Evolutionary conservation across 176 grass and related monocot genomes (phyloP).

Genomic region (Aechmea fasciata): DNA sequence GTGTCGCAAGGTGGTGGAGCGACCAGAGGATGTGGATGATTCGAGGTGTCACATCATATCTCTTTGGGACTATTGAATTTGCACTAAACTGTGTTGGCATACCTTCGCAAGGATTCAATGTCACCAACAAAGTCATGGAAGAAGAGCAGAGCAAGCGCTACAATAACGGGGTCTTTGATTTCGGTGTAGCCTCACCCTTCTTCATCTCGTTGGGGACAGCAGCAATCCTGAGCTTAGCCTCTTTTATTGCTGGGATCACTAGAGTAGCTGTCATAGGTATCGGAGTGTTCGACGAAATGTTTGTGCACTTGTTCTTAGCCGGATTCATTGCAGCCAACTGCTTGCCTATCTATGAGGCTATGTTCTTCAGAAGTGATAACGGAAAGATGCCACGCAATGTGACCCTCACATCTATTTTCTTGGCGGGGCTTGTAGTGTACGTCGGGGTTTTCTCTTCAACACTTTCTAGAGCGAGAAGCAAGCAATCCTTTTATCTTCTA

Average conservation of each 20-base stretch:
- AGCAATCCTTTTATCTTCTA: too few relatives aligned
- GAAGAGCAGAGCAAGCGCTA: slow-evolving; percentile 25
- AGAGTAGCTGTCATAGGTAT: slow-evolving; percentile 1
- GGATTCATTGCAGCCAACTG: slow-evolving; percentile 27
- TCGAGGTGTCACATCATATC: slow-evolving; percentile 12
- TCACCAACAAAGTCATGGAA: slow-evolving; percentile 44
- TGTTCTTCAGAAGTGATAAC: slow-evolving; percentile 30
- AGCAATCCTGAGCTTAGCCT: slow-evolving; percentile 23
- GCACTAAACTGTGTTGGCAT: slow-evolving; percentile 6
- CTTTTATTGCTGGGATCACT: slow-evolving; percentile 9
- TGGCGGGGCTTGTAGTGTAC: slow-evolving; percentile 1
- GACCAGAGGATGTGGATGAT: slow-evolving; percentile 27
- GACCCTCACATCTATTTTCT: not conserved
- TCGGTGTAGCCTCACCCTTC: slow-evolving; percentile 33
- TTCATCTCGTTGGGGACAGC: slow-evolving; percentile 16
- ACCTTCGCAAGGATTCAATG: slow-evolving; percentile 12
- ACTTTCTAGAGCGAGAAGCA: too few relatives aligned
- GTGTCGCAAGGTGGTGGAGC: slow-evolving; percentile 13
- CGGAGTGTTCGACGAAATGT: slow-evolving; percentile 13
- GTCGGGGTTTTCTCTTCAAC: not conserved
- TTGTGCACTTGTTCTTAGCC: slow-evolving; percentile 29
- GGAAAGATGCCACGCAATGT: slow-evolving; percentile 34
- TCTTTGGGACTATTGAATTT: slow-evolving; percentile 20
- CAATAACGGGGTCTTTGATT: slow-evolving; percentile 14
- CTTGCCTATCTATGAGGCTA: slow-evolving; percentile 35